Evolutionary conservation across 345 rosid species (phyloP), one percentile per base, ranked within the genome.

Genomic region (Laguncularia racemosa): DNA sequence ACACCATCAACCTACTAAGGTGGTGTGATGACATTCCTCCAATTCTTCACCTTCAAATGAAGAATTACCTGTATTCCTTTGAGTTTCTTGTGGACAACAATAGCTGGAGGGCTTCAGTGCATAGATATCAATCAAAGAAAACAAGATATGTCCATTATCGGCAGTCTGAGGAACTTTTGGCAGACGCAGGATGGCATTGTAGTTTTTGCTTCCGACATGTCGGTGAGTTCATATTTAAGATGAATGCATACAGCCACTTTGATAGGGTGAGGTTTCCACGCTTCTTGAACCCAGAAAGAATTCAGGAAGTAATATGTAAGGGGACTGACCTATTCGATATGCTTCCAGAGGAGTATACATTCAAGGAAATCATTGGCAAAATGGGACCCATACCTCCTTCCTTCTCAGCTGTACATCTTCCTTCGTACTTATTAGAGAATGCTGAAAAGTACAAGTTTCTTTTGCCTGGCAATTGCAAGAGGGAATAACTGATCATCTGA

Each of bases 81-180:
- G 93, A 85, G 83, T 85, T 81, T 69, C 77, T 78, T 2, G 67
- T 78, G 47, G 89, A 83, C 58, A 62, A 68, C 38, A 76, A 78
- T 60, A 82, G 89, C 72, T 85, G 92, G 92, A 78, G 89, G 66
- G 86, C 89, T 14, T 82, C 92, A 2, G 83, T 85, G 13, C 93
- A 85, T 53, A 70, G 69, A 50, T 78, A 78, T 65, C 70, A 72
- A 67, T 56, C 65, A 13, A 80, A 80, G 14, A 72, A 60, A 58
- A 78, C 83, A 2, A 66, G 73, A 52, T 78, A 78, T 57, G 78
- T 69, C 15, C 83, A 75, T 65, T 78, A 69, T 48, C 77, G 83
- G 43, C 83, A 78, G 57, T 53, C 75, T 1, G 78, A 75, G 47
- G 58, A 64, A 46, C 56, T 78, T 21, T 67, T 78, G 65, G 73